These are phyloP conservation scores for Dactylella cylindrospora DNA, from an alignment of 2,329 filamentous ascomycete genomes.

Conservation along the genomic window DNA sequence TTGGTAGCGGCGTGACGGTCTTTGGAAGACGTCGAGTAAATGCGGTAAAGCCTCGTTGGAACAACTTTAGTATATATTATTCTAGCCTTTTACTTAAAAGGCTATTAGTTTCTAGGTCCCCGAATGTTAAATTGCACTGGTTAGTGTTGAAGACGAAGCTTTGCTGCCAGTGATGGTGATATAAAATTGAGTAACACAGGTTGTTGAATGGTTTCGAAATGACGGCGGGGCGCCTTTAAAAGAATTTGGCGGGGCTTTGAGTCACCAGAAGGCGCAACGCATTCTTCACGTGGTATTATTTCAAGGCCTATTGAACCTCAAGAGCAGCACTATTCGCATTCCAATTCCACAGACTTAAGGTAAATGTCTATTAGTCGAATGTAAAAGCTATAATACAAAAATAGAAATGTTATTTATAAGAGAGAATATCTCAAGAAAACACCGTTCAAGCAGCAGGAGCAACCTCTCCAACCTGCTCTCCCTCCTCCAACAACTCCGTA, in stretches of 20 bases:
- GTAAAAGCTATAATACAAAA: too few relatives aligned
- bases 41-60: constrained; percentile 12
- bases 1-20: constrained; percentile 10
- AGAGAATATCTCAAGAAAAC: too few relatives aligned
- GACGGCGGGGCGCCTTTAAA: constrained; percentile 37
- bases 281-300: too few relatives aligned
- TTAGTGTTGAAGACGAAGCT: constrained; percentile 1
- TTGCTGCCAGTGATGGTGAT: constrained; percentile 4
- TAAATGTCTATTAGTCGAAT: too few relatives aligned
- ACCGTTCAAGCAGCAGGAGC: constrained; percentile 48
- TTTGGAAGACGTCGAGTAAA: constrained; percentile 23
- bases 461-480: constrained; percentile 68
- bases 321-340: too few relatives aligned
- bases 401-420: too few relatives aligned
- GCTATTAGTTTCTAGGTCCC: too few relatives aligned
- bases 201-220: not conserved
- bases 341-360: too few relatives aligned
- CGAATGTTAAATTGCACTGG: too few relatives aligned
- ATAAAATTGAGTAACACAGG: too few relatives aligned
- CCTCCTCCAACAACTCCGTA: constrained; percentile 85
- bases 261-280: constrained; percentile 19
- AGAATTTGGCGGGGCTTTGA: constrained; percentile 45
- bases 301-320: too few relatives aligned
- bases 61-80: constrained; percentile 5
- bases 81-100: not conserved